Evolutionary conservation across 225 moss, liverwort and hornwort genomes (phyloP), one percentile per base, ranked within the genome.

Genomic region (Bryoerythrophyllum caledonicum): DNA sequence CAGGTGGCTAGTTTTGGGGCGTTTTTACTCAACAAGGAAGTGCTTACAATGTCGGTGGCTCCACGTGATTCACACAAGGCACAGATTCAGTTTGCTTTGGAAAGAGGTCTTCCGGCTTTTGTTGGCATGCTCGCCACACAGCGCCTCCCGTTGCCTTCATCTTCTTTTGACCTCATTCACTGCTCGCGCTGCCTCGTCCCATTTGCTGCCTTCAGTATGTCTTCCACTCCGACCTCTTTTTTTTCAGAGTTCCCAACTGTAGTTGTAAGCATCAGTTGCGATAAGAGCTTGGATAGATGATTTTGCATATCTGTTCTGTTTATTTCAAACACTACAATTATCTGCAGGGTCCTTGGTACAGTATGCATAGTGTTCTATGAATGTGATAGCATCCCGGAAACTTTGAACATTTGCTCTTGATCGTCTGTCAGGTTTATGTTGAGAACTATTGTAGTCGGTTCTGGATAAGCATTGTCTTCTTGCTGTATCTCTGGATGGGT

Each of bases 1-100:
- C 84, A 87, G 86, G 90, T 90, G 40, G 90, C 90, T 38, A 90
- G 87, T 74, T 87, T 90, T 62, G 90, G 81, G 40, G 87, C 87
- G 2, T 74, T 65, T 80, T 56, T 90, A 49, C 11, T 85, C 0
- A 67, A 63, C 15, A 87, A 84, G 67, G 87, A 83, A 13, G 82
- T 90, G 64, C 73, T 87, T 70, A 87, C 87, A 64, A 72, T 90
- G 83, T 90, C 87, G 13, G 70, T 90, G 56, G 90, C 90, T 20
- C 85, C 87, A n/a, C 80, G 87, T 52, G 90, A 90, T 71, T 84
- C 87, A 38, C 68, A 77, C 16, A 87, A 90, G 71, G 82, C 80
- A 35, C 87, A 90, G 69, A 80, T 90, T 63, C 90, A 90, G 55
- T 90, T 90, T 70, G 90, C 81, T 70, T 37, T 90, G 61, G 90